Conservation (phyloP, 2,329 filamentous ascomycete genomes). For the Exophiala lecanii-corni region DNA sequence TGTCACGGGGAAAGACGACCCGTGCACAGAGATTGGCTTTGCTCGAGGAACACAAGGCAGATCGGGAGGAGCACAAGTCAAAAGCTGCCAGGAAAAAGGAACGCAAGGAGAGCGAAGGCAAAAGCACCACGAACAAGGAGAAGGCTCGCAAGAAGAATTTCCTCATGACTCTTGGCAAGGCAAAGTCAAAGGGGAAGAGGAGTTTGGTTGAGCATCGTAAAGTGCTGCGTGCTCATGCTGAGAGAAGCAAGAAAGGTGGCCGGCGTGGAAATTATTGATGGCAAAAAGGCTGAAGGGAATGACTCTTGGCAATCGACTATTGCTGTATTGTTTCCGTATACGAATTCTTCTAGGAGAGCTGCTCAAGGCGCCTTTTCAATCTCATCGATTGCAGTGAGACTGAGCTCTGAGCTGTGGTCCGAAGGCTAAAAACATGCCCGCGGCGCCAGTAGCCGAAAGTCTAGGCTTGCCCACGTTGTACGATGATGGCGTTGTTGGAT, state of each 20-base stretch:
- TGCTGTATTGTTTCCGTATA: constrained; percentile 2
- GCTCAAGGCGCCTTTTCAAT: too few species aligned
- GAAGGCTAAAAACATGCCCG: too few species aligned
- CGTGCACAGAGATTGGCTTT: constrained; percentile 85
- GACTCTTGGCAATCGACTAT: too few species aligned
- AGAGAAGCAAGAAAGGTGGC: constrained; percentile 64
- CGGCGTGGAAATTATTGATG: constrained; percentile 16
- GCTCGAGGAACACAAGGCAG: constrained; percentile 75
- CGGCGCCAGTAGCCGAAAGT: too few species aligned
- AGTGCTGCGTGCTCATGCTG: constrained; percentile 74
- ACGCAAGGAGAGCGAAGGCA: constrained; percentile 82
- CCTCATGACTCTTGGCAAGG: constrained; percentile 95
- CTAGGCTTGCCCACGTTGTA: too few species aligned
- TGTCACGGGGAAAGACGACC: constrained; percentile 69
- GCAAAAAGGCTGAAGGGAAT: too few species aligned
- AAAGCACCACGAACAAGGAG: constrained; percentile 96
- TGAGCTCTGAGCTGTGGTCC: too few species aligned
- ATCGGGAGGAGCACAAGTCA: constrained; percentile 74
- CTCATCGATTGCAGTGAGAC: neutral
- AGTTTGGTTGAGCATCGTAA: constrained; percentile 82
- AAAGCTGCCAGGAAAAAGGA: constrained; percentile 79
- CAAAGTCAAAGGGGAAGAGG: constrained; percentile 90
- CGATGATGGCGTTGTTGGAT: too few species aligned
- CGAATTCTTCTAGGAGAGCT: too few species aligned
- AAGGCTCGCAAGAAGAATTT: constrained; percentile 98